A percentile compares a stretch with the other conserved stretches of the same genome.
phyloP scores from a whole-genome alignment of 257 asterid species.

The Ocimum tenuiflorum region DNA sequence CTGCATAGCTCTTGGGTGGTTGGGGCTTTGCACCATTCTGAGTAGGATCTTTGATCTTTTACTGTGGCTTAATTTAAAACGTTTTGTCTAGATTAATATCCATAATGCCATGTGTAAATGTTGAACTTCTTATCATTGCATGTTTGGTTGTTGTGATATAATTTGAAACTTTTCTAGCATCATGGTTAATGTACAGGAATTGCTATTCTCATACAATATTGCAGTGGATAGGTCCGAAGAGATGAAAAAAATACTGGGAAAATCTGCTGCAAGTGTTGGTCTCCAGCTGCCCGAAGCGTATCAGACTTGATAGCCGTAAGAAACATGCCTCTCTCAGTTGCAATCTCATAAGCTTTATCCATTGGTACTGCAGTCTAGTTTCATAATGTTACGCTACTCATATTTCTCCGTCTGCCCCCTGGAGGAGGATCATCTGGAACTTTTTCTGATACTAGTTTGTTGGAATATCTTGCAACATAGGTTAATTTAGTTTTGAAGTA shows the following conservation, averaged over 20 bases:
- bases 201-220: constrained; percentile 77
- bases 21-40: background rate
- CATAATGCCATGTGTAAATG: background rate
- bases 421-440: too few species aligned
- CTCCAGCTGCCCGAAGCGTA: constrained; percentile 77
- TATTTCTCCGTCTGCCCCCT: too few species aligned
- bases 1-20: background rate
- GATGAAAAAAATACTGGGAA: constrained; percentile 62
- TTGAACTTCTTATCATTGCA: background rate
- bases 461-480: too few species aligned
- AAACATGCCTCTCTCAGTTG: background rate
- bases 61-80: too few species aligned
- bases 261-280: constrained; percentile 95
- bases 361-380: too few species aligned
- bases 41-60: background rate
- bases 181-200: constrained; percentile 36
- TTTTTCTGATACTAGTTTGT: too few species aligned
- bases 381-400: too few species aligned
- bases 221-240: constrained; percentile 81
- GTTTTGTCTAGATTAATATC: too few species aligned
- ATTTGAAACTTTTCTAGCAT: background rate
- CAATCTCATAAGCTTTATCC: background rate
- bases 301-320: constrained; percentile 43
- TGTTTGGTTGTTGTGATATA: background rate
- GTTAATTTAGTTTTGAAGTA: too few species aligned